Evolutionary conservation across 176 grass and related monocot genomes (phyloP).

Genomic region (Cenchrus americanus): DNA sequence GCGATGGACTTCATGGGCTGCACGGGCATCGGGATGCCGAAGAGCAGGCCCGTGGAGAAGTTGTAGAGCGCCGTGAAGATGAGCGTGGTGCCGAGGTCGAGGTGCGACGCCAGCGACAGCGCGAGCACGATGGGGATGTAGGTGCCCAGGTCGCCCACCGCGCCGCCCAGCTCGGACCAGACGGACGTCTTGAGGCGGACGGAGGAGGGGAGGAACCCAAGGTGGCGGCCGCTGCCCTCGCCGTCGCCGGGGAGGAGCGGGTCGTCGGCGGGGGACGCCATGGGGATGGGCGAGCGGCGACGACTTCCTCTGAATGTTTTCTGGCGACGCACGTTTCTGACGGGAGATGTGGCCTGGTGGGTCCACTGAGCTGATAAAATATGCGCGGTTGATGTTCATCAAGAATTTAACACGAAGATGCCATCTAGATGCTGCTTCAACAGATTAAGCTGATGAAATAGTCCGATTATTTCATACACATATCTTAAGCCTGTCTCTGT

Average conservation of each 20-base stretch:
- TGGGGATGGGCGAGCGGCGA: not conserved
- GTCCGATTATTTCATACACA: not conserved
- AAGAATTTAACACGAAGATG: slow-evolving; percentile 13
- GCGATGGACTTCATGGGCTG: slow-evolving; percentile 98
- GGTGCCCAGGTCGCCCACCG: slow-evolving; percentile 86
- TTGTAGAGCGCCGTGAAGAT: slow-evolving; percentile 95
- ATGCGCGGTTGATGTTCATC: not conserved
- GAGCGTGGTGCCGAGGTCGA: slow-evolving; percentile 77
- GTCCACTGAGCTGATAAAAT: slow-evolving; percentile 11
- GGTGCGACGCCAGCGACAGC: slow-evolving; percentile 69
- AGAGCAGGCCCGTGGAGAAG: slow-evolving; percentile 73
- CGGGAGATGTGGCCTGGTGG: not conserved
- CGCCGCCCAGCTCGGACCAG: slow-evolving; percentile 78
- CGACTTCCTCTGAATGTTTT: slow-evolving; percentile 1
- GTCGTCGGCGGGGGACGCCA: slow-evolving; percentile 34
- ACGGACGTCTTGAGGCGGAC: slow-evolving; percentile 60
- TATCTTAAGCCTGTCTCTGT: not conserved
- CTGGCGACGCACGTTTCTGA: slow-evolving; percentile 15
- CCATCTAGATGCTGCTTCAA: slow-evolving; percentile 14
- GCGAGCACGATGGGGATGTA: slow-evolving; percentile 92
- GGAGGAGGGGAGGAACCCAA: slow-evolving; percentile 17
- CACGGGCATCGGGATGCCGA: slow-evolving; percentile 95
- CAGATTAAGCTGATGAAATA: not conserved
- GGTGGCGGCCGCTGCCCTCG: slow-evolving; percentile 11
- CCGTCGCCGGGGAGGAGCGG: slow-evolving; percentile 50